Conservation (phyloP, 768 basidiomycete species). For the Panellus pusillus region DNA sequence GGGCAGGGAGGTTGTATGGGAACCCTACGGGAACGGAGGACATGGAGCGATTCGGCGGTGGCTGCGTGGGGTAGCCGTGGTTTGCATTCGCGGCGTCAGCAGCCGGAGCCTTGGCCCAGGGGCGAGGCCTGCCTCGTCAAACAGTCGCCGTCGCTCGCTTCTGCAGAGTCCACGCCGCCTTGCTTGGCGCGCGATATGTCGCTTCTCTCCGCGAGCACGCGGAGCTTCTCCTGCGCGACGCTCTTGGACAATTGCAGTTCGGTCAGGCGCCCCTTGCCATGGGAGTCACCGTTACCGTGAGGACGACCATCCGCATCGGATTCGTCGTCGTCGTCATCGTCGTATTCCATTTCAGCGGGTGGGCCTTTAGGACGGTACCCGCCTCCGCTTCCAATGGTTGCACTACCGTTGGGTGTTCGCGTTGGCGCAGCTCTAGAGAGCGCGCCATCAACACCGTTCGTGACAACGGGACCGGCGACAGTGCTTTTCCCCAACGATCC, state of each 20-base stretch:
- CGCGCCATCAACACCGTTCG: not conserved
- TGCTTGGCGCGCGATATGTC: constrained; percentile 19
- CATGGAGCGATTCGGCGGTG: constrained; percentile 28
- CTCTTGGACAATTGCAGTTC: constrained; percentile 61
- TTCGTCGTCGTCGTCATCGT: constrained; percentile 54
- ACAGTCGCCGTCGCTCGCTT: constrained; percentile 15
- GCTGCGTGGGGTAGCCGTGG: constrained; percentile 5
- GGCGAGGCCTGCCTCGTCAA: constrained; percentile 12
- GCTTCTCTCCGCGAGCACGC: constrained; percentile 52
- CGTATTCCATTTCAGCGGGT: constrained; percentile 65
- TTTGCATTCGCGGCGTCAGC: not conserved
- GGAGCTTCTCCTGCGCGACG: constrained; percentile 67
- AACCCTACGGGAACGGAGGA: constrained; percentile 55
- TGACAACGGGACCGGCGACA: constrained; percentile 15
- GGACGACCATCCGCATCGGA: constrained; percentile 16
- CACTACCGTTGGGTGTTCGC: constrained; percentile 14
- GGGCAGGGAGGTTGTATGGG: constrained; percentile 74
- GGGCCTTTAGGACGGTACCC: constrained; percentile 66
- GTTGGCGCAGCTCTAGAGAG: constrained; percentile 2
- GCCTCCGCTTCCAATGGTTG: constrained; percentile 30
- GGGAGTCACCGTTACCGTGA: not conserved
- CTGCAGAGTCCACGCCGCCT: not conserved
- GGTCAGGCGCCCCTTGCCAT: constrained; percentile 7
- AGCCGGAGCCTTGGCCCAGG: constrained; percentile 3
- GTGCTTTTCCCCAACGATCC: constrained; percentile 20